These are phyloP conservation scores for Trifolium repens DNA, from an alignment of 306 rosid species.

Conservation along the genomic window DNA sequence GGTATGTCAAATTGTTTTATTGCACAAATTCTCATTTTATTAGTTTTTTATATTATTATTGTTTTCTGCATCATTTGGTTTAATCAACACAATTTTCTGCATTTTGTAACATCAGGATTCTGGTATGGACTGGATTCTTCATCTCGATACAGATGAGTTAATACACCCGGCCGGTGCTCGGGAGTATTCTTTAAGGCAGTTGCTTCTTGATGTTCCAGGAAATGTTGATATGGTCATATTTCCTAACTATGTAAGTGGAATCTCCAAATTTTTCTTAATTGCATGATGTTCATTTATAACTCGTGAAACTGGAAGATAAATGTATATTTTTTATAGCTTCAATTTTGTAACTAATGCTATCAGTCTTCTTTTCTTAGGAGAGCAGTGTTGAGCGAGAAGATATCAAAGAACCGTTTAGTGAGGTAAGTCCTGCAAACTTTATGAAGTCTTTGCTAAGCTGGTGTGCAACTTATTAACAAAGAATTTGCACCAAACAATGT, in stretches of 20 bases:
- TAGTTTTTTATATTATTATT: neutral
- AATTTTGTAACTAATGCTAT: slow-evolving; percentile 37
- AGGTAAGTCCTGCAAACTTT: slow-evolving; percentile 57
- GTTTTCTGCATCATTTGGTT: slow-evolving; percentile 21
- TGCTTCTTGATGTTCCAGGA: slow-evolving; percentile 88
- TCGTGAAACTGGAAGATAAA: slow-evolving; percentile 28
- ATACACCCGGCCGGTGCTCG: slow-evolving; percentile 90
- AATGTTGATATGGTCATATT: slow-evolving; percentile 96
- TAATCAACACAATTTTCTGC: slow-evolving; percentile 29
- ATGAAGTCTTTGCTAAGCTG: slow-evolving; percentile 12
- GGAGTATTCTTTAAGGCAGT: slow-evolving; percentile 88
- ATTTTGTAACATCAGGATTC: slow-evolving; percentile 63
- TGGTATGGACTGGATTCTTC: slow-evolving; percentile 98
- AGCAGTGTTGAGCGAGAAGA: slow-evolving; percentile 95
- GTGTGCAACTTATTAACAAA: slow-evolving; percentile 18
- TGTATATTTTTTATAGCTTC: slow-evolving; percentile 26
- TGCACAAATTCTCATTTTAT: slow-evolving; percentile 10
- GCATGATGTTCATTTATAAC: slow-evolving; percentile 22
- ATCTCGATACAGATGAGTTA: slow-evolving; percentile 94
- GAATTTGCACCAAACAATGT: neutral
- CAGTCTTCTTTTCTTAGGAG: slow-evolving; percentile 60
- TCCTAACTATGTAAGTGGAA: slow-evolving; percentile 85
- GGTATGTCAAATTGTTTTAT: slow-evolving; percentile 73
- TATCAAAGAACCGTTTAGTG: slow-evolving; percentile 92
- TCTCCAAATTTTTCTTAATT: slow-evolving; percentile 33